A percentile compares a stretch with the other conserved stretches of the same genome.
Evolutionary conservation across 1,284 basidiomycete genomes (phyloP).

Genomic region (Coniophora puteana): DNA sequence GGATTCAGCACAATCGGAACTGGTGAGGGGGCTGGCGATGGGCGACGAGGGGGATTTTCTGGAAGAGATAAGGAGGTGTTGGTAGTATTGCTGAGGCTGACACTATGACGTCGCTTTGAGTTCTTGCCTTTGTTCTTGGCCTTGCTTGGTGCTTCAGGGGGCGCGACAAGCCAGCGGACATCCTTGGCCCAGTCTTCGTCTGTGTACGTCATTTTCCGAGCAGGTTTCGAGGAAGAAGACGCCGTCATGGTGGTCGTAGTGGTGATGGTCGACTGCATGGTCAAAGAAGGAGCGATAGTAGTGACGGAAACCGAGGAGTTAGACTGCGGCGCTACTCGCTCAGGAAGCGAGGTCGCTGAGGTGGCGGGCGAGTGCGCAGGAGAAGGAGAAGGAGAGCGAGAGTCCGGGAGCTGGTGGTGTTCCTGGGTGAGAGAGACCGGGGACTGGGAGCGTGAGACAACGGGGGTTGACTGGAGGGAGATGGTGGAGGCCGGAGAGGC

Average conservation of each 20-base stretch:
- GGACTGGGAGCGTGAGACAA: constrained; percentile 4
- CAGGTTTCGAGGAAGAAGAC: constrained; percentile 8
- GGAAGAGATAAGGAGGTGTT: not conserved
- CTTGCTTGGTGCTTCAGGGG: constrained; percentile 21
- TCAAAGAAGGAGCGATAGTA: constrained; percentile 22
- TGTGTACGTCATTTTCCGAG: constrained; percentile 32
- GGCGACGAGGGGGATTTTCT: not conserved
- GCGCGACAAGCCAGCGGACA: constrained; percentile 55
- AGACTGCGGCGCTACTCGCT: constrained; percentile 1
- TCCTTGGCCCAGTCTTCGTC: constrained; percentile 62
- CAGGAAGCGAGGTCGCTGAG: constrained; percentile 23
- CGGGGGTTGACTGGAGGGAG: constrained; percentile 5
- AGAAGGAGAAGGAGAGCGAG: constrained; percentile 16
- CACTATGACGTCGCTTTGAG: constrained; percentile 15
- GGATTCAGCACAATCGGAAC: not conserved
- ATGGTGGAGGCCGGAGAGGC: constrained; percentile 13
- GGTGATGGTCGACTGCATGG: constrained; percentile 5
- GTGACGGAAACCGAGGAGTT: constrained; percentile 15
- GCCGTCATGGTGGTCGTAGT: constrained; percentile 12
- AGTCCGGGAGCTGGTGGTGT: constrained; percentile 11
- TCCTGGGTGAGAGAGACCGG: constrained; percentile 9
- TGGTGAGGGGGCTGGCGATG: not conserved
- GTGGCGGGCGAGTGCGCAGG: constrained; percentile 24
- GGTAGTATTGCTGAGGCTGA: constrained; percentile 6
- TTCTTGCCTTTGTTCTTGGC: constrained; percentile 19